Percentiles rank a stretch among this genome's conserved stretches.
These are phyloP conservation scores for Prunus mume DNA, from an alignment of 306 rosid species.

Conservation along the genomic window DNA sequence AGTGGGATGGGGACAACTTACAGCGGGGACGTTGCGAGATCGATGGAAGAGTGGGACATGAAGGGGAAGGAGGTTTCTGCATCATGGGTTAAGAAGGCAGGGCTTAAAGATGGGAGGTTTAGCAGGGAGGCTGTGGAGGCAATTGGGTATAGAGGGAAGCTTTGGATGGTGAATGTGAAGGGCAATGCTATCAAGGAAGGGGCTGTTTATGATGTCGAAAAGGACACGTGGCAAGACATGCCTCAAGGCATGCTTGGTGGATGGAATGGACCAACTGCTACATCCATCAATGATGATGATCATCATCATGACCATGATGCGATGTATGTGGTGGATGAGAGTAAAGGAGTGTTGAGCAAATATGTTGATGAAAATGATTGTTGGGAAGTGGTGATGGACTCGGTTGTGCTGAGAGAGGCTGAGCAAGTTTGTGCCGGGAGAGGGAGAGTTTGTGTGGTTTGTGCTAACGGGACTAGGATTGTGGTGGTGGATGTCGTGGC, in stretches of 20 bases:
- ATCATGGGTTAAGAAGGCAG: constrained; percentile 3
- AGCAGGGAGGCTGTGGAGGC: constrained; percentile 4
- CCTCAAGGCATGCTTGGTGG: neutral
- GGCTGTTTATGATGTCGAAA: neutral
- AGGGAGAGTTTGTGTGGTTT: neutral
- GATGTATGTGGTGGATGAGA: constrained; percentile 3
- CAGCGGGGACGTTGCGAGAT: neutral
- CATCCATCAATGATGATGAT: neutral
- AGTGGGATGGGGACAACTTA: neutral
- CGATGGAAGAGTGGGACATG: constrained; percentile 3
- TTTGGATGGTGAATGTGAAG: constrained; percentile 4
- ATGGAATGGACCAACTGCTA: neutral
- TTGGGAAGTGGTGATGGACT: neutral
- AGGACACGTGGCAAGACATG: neutral
- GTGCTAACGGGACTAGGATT: neutral
- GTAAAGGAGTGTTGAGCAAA: neutral
- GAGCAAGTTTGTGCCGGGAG: constrained; percentile 1
- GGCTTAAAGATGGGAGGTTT: neutral
- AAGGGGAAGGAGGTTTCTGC: neutral
- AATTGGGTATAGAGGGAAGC: constrained; percentile 2
- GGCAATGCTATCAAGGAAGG: neutral
- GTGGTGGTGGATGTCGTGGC: neutral
- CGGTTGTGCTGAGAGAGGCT: neutral
- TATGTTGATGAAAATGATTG: neutral
- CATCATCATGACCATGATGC: neutral